Percentiles rank a stretch among this genome's conserved stretches.
These are phyloP conservation scores for Ramularia endophylla DNA, from an alignment of 2,329 filamentous ascomycete species.

Conservation along the genomic window DNA sequence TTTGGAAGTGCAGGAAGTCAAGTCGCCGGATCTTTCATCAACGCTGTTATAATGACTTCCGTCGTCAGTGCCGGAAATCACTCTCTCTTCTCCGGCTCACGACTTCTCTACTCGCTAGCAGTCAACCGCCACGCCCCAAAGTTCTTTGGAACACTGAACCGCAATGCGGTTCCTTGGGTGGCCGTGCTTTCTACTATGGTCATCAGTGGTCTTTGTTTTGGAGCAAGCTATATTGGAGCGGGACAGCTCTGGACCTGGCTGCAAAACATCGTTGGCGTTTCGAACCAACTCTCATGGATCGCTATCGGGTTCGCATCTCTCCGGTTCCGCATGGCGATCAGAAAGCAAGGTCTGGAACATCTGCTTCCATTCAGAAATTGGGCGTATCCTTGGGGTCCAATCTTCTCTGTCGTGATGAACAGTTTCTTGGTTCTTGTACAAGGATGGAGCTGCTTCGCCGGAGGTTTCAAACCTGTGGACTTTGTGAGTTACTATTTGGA, in stretches of 20 bases:
- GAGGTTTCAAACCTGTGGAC: slow-evolving; percentile 50
- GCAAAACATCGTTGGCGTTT: slow-evolving; percentile 62
- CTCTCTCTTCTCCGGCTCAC: slow-evolving; percentile 51
- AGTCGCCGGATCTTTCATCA: slow-evolving; percentile 53
- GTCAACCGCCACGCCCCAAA: slow-evolving; percentile 51
- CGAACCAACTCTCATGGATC: slow-evolving; percentile 62
- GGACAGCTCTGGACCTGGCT: slow-evolving; percentile 62
- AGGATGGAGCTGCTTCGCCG: slow-evolving; percentile 59
- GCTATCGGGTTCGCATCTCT: slow-evolving; percentile 59
- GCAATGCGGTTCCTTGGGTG: slow-evolving; percentile 49
- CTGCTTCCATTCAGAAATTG: slow-evolving; percentile 60
- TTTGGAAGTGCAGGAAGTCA: slow-evolving; percentile 53
- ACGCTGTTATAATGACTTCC: slow-evolving; percentile 55
- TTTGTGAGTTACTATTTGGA: slow-evolving; percentile 59
- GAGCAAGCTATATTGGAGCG: slow-evolving; percentile 57
- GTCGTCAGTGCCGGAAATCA: slow-evolving; percentile 56
- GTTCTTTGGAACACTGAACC: slow-evolving; percentile 46
- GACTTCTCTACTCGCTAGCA: slow-evolving; percentile 53
- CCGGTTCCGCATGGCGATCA: slow-evolving; percentile 57
- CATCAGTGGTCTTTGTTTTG: slow-evolving; percentile 50
- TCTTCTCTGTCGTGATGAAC: slow-evolving; percentile 52
- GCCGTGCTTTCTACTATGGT: slow-evolving; percentile 38
- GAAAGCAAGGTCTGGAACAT: slow-evolving; percentile 54
- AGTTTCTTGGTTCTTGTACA: slow-evolving; percentile 57
- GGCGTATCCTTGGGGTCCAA: slow-evolving; percentile 59